Evolutionary conservation across 1,284 basidiomycete genomes (phyloP), one percentile per base, ranked within the genome.

Genomic region (Ceratobasidium theobromae): DNA sequence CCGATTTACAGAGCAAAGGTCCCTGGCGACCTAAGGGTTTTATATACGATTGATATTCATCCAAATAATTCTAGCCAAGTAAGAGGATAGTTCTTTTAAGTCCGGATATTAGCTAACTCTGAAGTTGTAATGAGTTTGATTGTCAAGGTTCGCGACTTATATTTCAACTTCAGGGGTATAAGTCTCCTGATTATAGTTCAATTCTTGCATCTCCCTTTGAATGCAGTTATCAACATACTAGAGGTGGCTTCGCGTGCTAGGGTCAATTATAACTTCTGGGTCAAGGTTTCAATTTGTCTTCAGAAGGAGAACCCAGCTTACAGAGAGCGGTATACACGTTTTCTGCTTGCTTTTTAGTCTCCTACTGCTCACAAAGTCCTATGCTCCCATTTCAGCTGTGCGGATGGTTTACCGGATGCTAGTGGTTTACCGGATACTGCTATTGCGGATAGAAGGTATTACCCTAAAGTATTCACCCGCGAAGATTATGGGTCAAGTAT

Each of bases 171-270:
- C n/a, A n/a, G n/a, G n/a, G n/a, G n/a, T n/a, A n/a, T n/a, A n/a
- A n/a, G n/a, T n/a, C n/a, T n/a, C n/a, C n/a, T n/a, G n/a, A n/a
- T n/a, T n/a, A n/a, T n/a, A n/a, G n/a, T n/a, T n/a, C n/a, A n/a
- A n/a, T n/a, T n/a, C n/a, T n/a, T n/a, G n/a, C n/a, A n/a, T n/a
- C n/a, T n/a, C n/a, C n/a, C n/a, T n/a, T n/a, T n/a, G n/a, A n/a
- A n/a, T n/a, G n/a, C n/a, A 60, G 57, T 60, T 2, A 60, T 60
- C 18, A 60, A 60, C 9, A 51, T 60, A 3, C 38, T 60, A 33
- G 9, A 32, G 28, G 23, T 60, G 14, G 11, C 28, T 4, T 21
- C 45, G n/a, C 57, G 57, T 2, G 45, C 57, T 28, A 27, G 35
- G 3, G 32, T 60, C 18, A 32, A 60, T 23, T 60, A 60, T 21